Evolutionary conservation across 805 yeast genomes (phyloP), one percentile per base, ranked within the genome.

Genomic region (Ogataea sp.): DNA sequence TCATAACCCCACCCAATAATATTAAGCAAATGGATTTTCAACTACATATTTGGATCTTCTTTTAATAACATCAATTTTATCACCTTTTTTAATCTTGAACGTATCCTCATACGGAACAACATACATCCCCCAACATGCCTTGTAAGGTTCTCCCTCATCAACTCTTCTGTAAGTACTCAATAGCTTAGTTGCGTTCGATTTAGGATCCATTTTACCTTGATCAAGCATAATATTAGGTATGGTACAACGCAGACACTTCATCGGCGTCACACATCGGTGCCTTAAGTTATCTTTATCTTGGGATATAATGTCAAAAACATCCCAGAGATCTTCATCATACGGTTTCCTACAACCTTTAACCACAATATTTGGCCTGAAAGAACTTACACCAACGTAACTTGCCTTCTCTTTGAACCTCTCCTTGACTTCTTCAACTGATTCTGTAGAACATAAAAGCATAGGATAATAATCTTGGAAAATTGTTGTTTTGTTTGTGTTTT

Each of bases 391-490:
- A 4, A 52, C 40, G 25, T 49, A 45, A 7, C 6, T 25, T 1
- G 47, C 54, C 4, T 28, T 39, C 10, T 40, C 43, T 3, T 44
- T 48, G 6, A 41, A 45, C 17, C 39, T 39, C 8, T 30, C 28
- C 26, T 37, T 32, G 11, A 48, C 43, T 24, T 38, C 43, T 6
- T 39, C 45, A 25, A 47, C 35, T 18, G 55, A 53, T 31, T 47
- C 56, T 21, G 43, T 41, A 4, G 56, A 49, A 30, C 52, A 43
- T 41, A 57, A 35, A 21, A 59, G 34, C 18, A 56, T 27, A 1
- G 64, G 62, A 37, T 43, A 59, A 32, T 58, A 58, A 36, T 56
- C 62, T 34, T 59, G 64, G 36, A 58, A 58, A 20, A 47, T 36
- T 1, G 62, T 53, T 30, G 50, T 43, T n/a, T 47, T 43, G 11